These are phyloP conservation scores for Neurospora tetraspora DNA, from an alignment of 495 filamentous ascomycete species.

Conservation along the genomic window DNA sequence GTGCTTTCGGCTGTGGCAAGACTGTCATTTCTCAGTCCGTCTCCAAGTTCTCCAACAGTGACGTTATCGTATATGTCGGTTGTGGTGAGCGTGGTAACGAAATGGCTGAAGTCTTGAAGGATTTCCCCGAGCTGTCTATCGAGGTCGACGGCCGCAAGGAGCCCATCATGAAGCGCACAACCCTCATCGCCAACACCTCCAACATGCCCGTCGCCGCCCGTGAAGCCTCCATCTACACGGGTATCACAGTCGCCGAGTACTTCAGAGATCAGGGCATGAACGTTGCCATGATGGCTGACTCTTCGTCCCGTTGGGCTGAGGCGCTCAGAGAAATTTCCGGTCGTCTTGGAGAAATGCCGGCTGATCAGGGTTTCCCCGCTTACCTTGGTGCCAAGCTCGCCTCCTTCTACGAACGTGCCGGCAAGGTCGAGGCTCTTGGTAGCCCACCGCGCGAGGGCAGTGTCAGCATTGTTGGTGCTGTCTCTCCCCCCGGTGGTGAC, in stretches of 20 bases:
- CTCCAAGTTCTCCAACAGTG: conserved; percentile 99
- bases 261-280: conserved; percentile 97
- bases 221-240: conserved; percentile 98
- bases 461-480: conserved; percentile 95
- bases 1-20: conserved; percentile 98
- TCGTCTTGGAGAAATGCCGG: conserved; percentile 98
- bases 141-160: conserved; percentile 85
- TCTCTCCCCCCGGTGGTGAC: conserved; percentile 95
- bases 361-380: conserved; percentile 97
- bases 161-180: conserved; percentile 99
- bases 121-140: conserved; percentile 95
- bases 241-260: conserved; percentile 96
- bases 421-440: conserved; percentile 73
- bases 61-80: conserved; percentile 97
- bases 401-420: conserved; percentile 98
- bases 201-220: conserved; percentile 99
- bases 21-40: conserved; percentile 97
- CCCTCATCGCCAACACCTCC: conserved; percentile 96
- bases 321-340: conserved; percentile 97
- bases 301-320: conserved; percentile 96
- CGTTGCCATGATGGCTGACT: conserved; percentile 99
- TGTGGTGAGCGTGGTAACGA: conserved; percentile 98
- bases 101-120: conserved; percentile 99
- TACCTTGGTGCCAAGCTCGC: conserved; percentile 95
- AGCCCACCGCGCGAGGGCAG: conserved; percentile 80